Base-by-base conservation (phyloP, 1,284 basidiomycete genomes). In the Dichomitus squalens region DNA sequence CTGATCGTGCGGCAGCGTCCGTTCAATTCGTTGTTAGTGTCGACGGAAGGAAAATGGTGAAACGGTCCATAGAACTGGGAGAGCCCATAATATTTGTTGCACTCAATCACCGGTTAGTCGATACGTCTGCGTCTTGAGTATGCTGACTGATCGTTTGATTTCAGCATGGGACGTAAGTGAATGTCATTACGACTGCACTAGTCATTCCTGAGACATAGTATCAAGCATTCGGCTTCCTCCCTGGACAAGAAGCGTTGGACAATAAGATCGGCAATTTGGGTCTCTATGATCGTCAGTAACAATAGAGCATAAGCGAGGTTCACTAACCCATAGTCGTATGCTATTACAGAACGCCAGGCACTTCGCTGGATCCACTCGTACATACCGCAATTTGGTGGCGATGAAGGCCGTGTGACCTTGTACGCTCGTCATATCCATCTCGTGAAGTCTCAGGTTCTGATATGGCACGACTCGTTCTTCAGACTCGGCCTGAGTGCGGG, bases 301-400 rank as follows among this genome's bases (percentile, higher is more conserved):
- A 4, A n/a, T n/a, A n/a, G n/a, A n/a, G n/a, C n/a, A n/a, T n/a
- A n/a, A n/a, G n/a, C n/a, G n/a, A n/a, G n/a, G n/a, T n/a, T n/a
- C n/a, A n/a, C n/a, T n/a, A n/a, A n/a, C n/a, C n/a, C n/a, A n/a
- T n/a, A n/a, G n/a, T n/a, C n/a, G n/a, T n/a, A n/a, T n/a, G n/a
- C 7, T n/a, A 8, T 36, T 23, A 2, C 47, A 68, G 66, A 68
- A 52, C 63, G 66, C 2, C 55, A 57, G 18, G 65, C 66, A 3
- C 53, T 68, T 1, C 57, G 59, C 29, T 68, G 66, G 66, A 73
- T 89, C 0, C 81, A 87, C 59, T 76, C 83, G 62, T 85, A 89
- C 64, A 86, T 90, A 43, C 55, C 70, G 7, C 70, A 72, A 1
- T 89, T 90, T 55, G 86, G 86, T 1, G 88, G 88, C 3, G 81